Percentiles rank a stretch among this genome's conserved stretches.
These are phyloP conservation scores for Euryodendron excelsum DNA, from an alignment of 148 eudicot species.

Conservation along the genomic window DNA sequence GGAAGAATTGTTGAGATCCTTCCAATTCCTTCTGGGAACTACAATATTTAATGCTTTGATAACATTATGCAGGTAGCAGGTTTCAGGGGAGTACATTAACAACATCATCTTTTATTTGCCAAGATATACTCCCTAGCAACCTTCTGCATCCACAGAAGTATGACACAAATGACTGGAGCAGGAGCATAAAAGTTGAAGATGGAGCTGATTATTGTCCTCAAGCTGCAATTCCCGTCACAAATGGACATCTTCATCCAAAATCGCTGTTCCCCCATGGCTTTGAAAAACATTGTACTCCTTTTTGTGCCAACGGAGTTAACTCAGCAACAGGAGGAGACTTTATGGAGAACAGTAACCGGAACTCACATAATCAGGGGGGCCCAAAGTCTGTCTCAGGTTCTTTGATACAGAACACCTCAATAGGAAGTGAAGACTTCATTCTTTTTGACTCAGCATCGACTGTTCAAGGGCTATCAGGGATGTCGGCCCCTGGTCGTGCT, in stretches of 20 bases:
- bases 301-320: conserved; percentile 16
- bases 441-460: conserved; percentile 39
- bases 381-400: conserved; percentile 18
- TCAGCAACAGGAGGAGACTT: conserved; percentile 22
- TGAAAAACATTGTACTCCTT: conserved; percentile 20
- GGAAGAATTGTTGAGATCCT: not conserved
- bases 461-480: conserved; percentile 32
- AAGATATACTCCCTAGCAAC: conserved; percentile 35
- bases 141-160: conserved; percentile 23
- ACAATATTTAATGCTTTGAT: not conserved
- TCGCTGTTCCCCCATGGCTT: conserved; percentile 14
- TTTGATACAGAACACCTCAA: conserved; percentile 23
- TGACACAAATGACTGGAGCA: conserved; percentile 33
- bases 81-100: conserved; percentile 36
- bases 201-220: conserved; percentile 28
- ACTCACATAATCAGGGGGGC: conserved; percentile 11
- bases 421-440: conserved; percentile 28
- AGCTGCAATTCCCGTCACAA: conserved; percentile 18
- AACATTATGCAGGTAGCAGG: conserved; percentile 33
- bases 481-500: conserved; percentile 56
- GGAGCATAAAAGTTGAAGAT: conserved; percentile 39
- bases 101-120: conserved; percentile 44
- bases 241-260: conserved; percentile 38
- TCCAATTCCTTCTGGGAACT: not conserved
- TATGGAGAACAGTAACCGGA: conserved; percentile 15